Base-by-base conservation (phyloP, 2,329 filamentous ascomycete genomes). In the Pestalotiopsis sp. region DNA sequence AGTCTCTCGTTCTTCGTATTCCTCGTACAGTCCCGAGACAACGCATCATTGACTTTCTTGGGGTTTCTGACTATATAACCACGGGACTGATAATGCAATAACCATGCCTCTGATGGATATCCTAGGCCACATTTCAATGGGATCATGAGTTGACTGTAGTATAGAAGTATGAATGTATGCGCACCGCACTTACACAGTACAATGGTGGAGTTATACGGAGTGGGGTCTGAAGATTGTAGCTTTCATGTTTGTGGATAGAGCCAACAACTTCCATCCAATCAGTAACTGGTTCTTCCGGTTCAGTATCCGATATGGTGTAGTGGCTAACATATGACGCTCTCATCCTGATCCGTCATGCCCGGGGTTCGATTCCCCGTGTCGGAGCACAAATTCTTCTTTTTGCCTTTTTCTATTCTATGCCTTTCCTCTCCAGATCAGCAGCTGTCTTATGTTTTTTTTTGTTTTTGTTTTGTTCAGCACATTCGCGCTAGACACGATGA, bases 281-380 rank as follows among this genome's bases (percentile, higher is more conserved):
- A 52, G 45, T n/a, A 52, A 52, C 20, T 9, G 14, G 45, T 20
- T 20, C 7, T 7, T 17, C 45, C 17, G 3, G 17, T n/a, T 9
- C 14, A 52, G 4, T 9, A n/a, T 62, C 59, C 59, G 59, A 62
- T 62, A 62, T 62, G 59, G 59, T 62, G 59, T 62, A 62, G 59
- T 36, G 59, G 59, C 59, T 62, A 62, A 62, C 59, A 62, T 62
- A 36, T 62, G 31, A 62, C 59, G 59, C 59, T 62, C 59, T 62
- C 59, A 62, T 38, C n/a, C 49, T 61, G 56, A 67, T 56, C 74
- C 74, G 74, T 73, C 70, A 72, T 74, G 74, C 74, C 71, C 73
- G 73, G 73, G 74, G 74, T 76, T 76, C 73, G 73, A 76, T 74
- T 75, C 74, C 74, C 73, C 74, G 74, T 71, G 72, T 74, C 73